Conservation (phyloP, 352 stramenopile genomes). For the Pythium aristosporum region DNA sequence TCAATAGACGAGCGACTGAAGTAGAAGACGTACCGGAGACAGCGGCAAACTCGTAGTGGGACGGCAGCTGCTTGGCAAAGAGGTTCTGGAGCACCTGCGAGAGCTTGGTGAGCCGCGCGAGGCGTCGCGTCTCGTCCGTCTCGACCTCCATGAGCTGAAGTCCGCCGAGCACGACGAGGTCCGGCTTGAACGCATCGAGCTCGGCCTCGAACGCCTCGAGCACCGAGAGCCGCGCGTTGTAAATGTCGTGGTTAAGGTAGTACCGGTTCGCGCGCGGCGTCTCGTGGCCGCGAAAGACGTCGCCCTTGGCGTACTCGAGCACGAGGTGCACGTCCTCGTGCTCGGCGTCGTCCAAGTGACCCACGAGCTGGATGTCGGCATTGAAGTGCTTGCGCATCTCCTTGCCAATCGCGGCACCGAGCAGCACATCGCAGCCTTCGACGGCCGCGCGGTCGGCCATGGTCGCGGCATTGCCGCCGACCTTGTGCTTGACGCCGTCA, state of each 20-base stretch:
- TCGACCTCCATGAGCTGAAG: slow-evolving; percentile 87
- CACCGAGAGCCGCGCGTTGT: slow-evolving; percentile 78
- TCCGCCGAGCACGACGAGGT: slow-evolving; percentile 79
- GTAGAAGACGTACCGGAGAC: slow-evolving; percentile 47
- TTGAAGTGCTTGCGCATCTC: slow-evolving; percentile 74
- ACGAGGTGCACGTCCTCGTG: slow-evolving; percentile 82
- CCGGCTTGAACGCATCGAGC: slow-evolving; percentile 54
- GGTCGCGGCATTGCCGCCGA: slow-evolving; percentile 76
- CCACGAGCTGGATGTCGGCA: slow-evolving; percentile 61
- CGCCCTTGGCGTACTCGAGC: slow-evolving; percentile 71
- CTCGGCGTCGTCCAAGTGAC: slow-evolving; percentile 51
- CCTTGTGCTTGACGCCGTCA: slow-evolving; percentile 53
- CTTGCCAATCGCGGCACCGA: slow-evolving; percentile 75
- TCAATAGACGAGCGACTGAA: not conserved
- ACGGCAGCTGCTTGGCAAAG: slow-evolving; percentile 52
- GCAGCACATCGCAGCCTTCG: slow-evolving; percentile 67
- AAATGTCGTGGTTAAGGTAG: slow-evolving; percentile 86
- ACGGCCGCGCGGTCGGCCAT: slow-evolving; percentile 74
- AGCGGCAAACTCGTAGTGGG: slow-evolving; percentile 82
- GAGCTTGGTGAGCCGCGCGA: slow-evolving; percentile 57
- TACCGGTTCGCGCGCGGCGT: slow-evolving; percentile 80
- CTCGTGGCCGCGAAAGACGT: slow-evolving; percentile 55
- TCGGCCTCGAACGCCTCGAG: slow-evolving; percentile 73
- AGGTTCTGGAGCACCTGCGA: slow-evolving; percentile 74
- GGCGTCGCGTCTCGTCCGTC: slow-evolving; percentile 50